Evolutionary conservation across 441 rosid species (phyloP), one percentile per base, ranked within the genome.

Genomic region (Aleurites moluccanus): DNA sequence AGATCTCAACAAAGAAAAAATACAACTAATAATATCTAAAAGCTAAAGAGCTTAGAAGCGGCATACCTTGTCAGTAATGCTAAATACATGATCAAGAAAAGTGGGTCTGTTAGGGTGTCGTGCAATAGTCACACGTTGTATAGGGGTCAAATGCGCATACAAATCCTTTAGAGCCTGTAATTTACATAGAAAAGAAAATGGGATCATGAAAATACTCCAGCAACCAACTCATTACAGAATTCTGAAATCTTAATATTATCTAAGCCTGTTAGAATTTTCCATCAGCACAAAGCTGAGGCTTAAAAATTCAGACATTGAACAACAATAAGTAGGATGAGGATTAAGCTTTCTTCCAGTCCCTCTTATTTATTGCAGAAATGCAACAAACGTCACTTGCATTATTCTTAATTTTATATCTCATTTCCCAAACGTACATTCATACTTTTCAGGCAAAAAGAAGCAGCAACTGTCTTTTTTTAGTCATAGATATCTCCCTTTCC

Each of bases 21-120:
- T 30, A 27, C 15, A 42, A 1, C 20, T 72, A 62, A 57, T 35
- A 6, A 71, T 60, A 56, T 49, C 45, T 69, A 52, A 62, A 71
- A 75, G 75, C 21, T 49, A 35, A 71, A 62, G 71, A 65, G 73
- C 59, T 20, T 14, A 69, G 47, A 60, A 79, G 78, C 68, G 81
- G 35, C 80, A 67, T 44, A 96, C 99, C 99, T 90, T 96, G 30
- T 96, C 99, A 6, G 97, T 92, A 75, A 96, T 92, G 87, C 80
- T 90, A 82, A 87, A 88, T 53, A 96, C 79, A 69, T 96, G 99
- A 79, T 96, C 99, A 76, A 96, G 98, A 85, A 92, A 91, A 76
- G 98, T 93, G 66, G 99, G 99, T 65, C 98, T 84, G 85, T 96
- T 89, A 65, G 99, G 99, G 84, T 96, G 99, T 16, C 98, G 87